These are phyloP conservation scores for Citrus sp. DNA, from an alignment of 345 rosid genomes.

Conservation along the genomic window DNA sequence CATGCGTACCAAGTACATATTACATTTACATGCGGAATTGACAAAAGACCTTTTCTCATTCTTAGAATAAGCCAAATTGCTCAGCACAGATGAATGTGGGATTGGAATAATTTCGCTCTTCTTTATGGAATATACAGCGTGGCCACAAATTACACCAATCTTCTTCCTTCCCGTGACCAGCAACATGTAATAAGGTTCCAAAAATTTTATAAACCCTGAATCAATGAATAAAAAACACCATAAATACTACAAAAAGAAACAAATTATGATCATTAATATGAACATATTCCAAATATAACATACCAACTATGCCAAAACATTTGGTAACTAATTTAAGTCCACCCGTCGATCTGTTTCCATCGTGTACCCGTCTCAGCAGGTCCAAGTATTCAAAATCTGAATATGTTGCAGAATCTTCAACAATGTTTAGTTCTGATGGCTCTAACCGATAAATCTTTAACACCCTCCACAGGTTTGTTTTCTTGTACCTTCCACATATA, in stretches of 20 bases:
- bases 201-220: constrained; percentile 81
- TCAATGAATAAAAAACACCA: constrained; percentile 7
- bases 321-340: constrained; percentile 78
- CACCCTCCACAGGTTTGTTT: constrained; percentile 60
- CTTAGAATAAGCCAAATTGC: constrained; percentile 85
- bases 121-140: constrained; percentile 57
- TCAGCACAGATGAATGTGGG: constrained; percentile 62
- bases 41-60: constrained; percentile 98
- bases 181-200: constrained; percentile 95
- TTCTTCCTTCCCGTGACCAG: constrained; percentile 84
- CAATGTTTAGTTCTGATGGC: constrained; percentile 56
- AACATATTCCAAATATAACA: constrained; percentile 11
- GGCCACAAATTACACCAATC: constrained; percentile 86
- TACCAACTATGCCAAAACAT: constrained; percentile 92
- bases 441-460: constrained; percentile 81
- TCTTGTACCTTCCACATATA: constrained; percentile 83
- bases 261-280: background rate
- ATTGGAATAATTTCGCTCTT: constrained; percentile 72
- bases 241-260: constrained; percentile 2
- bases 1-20: constrained; percentile 54
- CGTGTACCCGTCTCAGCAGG: constrained; percentile 61
- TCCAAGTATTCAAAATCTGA: constrained; percentile 68
- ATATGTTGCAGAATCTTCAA: constrained; percentile 63
- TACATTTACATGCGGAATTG: constrained; percentile 83
- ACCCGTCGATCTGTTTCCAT: constrained; percentile 78